A percentile compares a stretch with the other conserved stretches of the same genome.
Conservation (phyloP, 2,329 filamentous ascomycete species). For the Pyricularia sp. region DNA sequence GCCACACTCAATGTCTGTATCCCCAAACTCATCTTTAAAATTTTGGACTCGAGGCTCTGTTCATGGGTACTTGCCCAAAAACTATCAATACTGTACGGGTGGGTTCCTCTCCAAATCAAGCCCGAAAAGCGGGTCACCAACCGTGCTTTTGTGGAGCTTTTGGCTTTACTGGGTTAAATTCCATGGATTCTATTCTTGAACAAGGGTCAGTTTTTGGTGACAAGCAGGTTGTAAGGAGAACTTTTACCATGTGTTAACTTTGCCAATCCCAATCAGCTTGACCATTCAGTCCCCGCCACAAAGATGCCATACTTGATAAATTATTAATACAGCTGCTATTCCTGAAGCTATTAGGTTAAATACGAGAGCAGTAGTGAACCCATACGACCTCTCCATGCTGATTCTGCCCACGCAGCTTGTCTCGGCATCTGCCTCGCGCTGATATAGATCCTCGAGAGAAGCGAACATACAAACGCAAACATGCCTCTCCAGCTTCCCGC, state of each 20-base stretch:
- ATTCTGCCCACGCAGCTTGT: not conserved
- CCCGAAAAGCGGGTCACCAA: not conserved
- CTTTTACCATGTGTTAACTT: not conserved
- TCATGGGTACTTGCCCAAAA: not conserved
- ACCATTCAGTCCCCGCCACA: not conserved
- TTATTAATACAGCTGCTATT: not conserved
- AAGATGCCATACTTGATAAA: not conserved
- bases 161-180: not conserved
- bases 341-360: not conserved
- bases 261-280: not conserved
- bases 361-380: not conserved
- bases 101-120: not conserved
- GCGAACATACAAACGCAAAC: not conserved
- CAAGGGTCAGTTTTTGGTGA: not conserved
- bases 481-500: conserved; percentile 4
- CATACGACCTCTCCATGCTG: not conserved
- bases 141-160: not conserved
- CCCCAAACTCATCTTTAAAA: not conserved
- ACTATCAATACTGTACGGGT: not conserved
- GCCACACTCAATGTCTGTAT: not conserved
- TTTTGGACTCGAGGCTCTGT: not conserved
- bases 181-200: not conserved
- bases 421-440: not conserved
- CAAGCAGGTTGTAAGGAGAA: not conserved
- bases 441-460: not conserved